Base-by-base conservation (phyloP, 345 rosid species). In the Hibiscus trionum region DNA sequence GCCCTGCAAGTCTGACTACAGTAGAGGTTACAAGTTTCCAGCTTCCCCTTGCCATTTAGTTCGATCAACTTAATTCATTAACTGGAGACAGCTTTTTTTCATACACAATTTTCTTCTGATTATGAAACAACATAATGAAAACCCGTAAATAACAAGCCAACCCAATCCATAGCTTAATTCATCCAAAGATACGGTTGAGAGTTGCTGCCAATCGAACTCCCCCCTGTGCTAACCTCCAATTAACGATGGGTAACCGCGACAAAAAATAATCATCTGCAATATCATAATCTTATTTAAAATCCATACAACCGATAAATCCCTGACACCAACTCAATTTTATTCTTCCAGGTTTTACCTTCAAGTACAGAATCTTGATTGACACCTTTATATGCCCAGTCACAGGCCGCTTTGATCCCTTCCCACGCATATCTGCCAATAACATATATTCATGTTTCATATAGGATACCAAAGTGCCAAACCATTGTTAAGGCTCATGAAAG, bases 351-450 rank as follows among this genome's bases (percentile, higher is more conserved):
- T 77, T 21, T 69, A 90, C 94, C 98, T 84, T 84, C 80, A 66
- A 94, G 86, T 0, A 78, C 75, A 1, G 88, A 82, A 50, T 85
- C 96, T 56, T 90, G 83, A 6, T 57, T 70, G 2, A 72, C 97
- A 0, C 89, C 95, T 79, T 90, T 88, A 58, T 94, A 91, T 5
- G 98, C 94, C 96, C 95, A 88, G 27, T 88, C 88, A 70, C 98
- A 91, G 2, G 97, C 97, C 12, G 93, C 90, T 78, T 84, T 81
- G 47, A 86, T 87, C 7, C 97, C 81, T 86, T 90, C 98, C 3
- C 90, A 76, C 79, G 98, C 97, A 67, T 93, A 93, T 44, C 97
- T 93, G 78, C 72, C 11, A 29, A 72, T 29, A 44, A 2, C 0
- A 44, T 44, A 39, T 39, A 39, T 44, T 44, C 47, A 44, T 44